Conservation (phyloP, 345 rosid genomes). For the Punica granatum region DNA sequence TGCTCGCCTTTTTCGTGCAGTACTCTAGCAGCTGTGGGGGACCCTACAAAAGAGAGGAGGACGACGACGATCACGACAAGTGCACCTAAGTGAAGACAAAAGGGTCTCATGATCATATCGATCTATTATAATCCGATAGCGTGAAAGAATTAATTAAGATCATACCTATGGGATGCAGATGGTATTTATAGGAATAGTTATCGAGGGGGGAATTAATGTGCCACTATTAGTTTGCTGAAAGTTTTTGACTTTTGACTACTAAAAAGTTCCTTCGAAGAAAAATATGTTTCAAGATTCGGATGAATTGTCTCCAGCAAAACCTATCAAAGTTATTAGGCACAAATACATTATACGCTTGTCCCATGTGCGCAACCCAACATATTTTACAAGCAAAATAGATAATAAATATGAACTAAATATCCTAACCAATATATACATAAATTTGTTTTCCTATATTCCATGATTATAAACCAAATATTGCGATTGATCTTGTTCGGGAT, state of each 20-base stretch:
- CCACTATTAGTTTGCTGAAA: slow-evolving; percentile 2
- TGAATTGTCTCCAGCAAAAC: background rate
- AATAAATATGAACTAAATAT: too few species aligned
- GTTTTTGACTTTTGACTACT: slow-evolving; percentile 31
- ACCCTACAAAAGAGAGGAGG: background rate
- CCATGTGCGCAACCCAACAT: too few species aligned
- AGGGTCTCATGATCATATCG: background rate
- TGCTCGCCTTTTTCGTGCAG: slow-evolving; percentile 9
- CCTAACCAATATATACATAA: too few species aligned
- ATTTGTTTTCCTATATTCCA: too few species aligned
- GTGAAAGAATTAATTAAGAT: too few species aligned
- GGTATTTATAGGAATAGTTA: background rate
- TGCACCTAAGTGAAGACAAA: background rate
- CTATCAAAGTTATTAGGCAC: background rate
- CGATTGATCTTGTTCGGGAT: too few species aligned
- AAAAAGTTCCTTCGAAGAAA: background rate
- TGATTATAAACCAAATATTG: too few species aligned
- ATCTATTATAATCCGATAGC: too few species aligned
- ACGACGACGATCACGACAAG: background rate
- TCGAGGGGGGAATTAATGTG: background rate
- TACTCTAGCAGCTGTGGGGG: slow-evolving; percentile 13
- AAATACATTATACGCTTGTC: background rate
- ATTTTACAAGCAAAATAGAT: too few species aligned
- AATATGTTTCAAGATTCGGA: background rate
- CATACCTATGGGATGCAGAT: background rate